Conservation (phyloP, 257 asterid species). For the Plectranthus barbatus region DNA sequence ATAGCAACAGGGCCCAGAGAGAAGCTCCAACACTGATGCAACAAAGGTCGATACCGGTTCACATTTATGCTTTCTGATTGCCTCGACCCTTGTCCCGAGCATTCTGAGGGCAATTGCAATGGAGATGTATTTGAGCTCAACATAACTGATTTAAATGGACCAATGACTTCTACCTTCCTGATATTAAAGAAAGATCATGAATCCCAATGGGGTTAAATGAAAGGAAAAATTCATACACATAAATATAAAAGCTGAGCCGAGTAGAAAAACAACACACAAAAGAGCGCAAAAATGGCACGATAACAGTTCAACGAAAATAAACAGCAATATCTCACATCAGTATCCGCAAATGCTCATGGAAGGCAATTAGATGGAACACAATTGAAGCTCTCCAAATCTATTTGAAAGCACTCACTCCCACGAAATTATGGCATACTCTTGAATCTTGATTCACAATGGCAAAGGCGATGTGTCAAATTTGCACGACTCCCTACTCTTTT, state of each 20-base stretch:
- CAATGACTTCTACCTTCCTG: slow-evolving; percentile 18
- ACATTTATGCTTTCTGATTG: slow-evolving; percentile 22
- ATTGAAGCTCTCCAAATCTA: not conserved
- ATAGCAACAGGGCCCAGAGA: slow-evolving; percentile 62
- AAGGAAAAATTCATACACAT: not conserved
- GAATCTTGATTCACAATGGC: not conserved
- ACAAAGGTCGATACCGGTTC: slow-evolving; percentile 15
- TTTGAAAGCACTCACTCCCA: not conserved
- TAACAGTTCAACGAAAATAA: not conserved
- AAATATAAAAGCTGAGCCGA: not conserved
- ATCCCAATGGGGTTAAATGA: not conserved
- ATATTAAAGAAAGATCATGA: slow-evolving; percentile 4
- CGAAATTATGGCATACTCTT: not conserved
- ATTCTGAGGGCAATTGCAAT: slow-evolving; percentile 27
- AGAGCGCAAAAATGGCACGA: not conserved
- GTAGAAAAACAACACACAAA: not conserved
- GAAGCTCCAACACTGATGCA: slow-evolving; percentile 27
- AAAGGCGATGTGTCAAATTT: not conserved
- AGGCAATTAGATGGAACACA: not conserved
- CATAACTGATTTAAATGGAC: slow-evolving; percentile 21
- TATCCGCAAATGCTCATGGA: not conserved
- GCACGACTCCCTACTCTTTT: not conserved
- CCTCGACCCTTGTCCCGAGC: slow-evolving; percentile 22
- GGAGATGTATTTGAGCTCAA: slow-evolving; percentile 33
- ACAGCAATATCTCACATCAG: not conserved